Evolutionary conservation across 2,329 filamentous ascomycete genomes (phyloP).

Genomic region (Trichophyton simii): DNA sequence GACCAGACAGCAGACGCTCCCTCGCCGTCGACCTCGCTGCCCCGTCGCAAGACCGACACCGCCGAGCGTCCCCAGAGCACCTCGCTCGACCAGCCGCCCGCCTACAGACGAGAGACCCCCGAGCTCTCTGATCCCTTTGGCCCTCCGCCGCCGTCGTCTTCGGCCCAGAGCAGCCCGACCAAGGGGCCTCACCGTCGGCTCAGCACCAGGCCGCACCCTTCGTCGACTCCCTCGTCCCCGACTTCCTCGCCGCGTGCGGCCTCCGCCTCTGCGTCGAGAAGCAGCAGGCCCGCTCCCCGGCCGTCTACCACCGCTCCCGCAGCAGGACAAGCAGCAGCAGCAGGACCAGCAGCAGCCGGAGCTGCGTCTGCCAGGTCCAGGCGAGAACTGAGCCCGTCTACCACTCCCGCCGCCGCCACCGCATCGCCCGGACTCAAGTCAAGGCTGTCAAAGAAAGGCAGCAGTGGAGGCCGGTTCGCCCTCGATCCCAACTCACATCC

Average conservation of each 20-base stretch:
- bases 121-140: neutral
- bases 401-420: neutral
- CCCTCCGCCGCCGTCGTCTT: neutral
- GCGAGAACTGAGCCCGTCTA: neutral
- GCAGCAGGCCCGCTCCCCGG: neutral
- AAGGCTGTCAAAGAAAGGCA: neutral
- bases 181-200: constrained; percentile 5
- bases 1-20: neutral
- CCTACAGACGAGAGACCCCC: neutral
- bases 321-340: neutral
- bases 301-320: neutral
- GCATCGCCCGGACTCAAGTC: neutral
- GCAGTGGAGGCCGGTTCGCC: constrained; percentile 9
- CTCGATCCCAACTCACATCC: constrained; percentile 57
- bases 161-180: neutral
- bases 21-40: neutral
- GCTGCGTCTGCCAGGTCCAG: neutral
- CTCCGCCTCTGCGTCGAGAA: neutral
- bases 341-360: neutral
- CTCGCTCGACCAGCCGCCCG: neutral
- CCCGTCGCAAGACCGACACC: neutral
- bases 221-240: neutral
- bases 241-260: neutral
- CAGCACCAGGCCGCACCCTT: neutral
- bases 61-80: neutral